Evolutionary conservation across 495 filamentous ascomycete species (phyloP).

Genomic region (Aspergillus nidulans): DNA sequence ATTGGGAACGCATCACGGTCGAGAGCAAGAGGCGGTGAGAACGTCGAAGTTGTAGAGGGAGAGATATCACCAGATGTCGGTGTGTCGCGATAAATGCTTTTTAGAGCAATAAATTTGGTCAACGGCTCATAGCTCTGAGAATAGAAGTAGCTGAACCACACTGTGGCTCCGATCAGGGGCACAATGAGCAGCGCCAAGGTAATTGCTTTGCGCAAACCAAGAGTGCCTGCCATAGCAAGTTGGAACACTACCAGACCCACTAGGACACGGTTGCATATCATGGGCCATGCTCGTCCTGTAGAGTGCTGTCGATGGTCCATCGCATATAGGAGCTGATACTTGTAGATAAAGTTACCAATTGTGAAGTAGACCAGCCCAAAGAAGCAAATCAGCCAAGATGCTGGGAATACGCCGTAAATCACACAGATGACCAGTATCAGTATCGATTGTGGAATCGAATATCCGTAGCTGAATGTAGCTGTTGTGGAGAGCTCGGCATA

Average conservation of each 20-base stretch:
- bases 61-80: conserved; percentile 33
- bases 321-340: conserved; percentile 95
- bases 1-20: conserved; percentile 44
- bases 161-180: conserved; percentile 69
- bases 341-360: conserved; percentile 90
- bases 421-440: conserved; percentile 90
- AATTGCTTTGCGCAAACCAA: conserved; percentile 70
- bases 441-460: conserved; percentile 88
- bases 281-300: conserved; percentile 88
- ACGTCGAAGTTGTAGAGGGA: conserved; percentile 31
- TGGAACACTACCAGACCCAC: conserved; percentile 85
- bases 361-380: conserved; percentile 85
- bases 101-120: conserved; percentile 85
- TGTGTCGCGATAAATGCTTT: conserved; percentile 66
- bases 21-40: conserved; percentile 40
- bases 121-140: conserved; percentile 72
- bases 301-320: conserved; percentile 98
- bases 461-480: conserved; percentile 89
- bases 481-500: conserved; percentile 80
- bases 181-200: conserved; percentile 64
- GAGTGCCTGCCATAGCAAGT: conserved; percentile 79
- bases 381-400: conserved; percentile 74
- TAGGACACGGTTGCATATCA: conserved; percentile 87
- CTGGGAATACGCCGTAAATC: conserved; percentile 85
- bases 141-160: conserved; percentile 84